Percentiles rank a stretch among this genome's conserved stretches.
phyloP scores from a whole-genome alignment of 257 asterid genomes.

The Salvia miltiorrhiza region DNA sequence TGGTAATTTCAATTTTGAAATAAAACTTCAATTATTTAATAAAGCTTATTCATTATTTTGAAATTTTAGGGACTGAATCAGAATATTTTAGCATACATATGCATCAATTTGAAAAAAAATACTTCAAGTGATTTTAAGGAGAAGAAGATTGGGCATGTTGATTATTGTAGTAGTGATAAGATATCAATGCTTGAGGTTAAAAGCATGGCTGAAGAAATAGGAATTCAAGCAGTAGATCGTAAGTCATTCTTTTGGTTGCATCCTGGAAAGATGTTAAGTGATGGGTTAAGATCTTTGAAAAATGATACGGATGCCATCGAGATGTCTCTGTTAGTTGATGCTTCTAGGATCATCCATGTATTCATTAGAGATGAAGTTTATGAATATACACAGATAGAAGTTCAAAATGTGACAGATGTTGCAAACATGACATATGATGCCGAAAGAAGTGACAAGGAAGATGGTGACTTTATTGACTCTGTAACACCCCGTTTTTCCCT shows the following conservation, averaged over 20 bases:
- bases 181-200: not conserved
- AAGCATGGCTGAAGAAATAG: not conserved
- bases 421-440: not conserved
- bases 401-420: not conserved
- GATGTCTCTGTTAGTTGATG: not conserved
- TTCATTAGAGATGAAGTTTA: not conserved
- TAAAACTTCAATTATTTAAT: not conserved
- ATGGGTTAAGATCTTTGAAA: not conserved
- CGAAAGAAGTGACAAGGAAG: not conserved
- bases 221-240: not conserved
- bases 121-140: not conserved
- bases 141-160: not conserved
- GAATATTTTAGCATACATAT: not conserved
- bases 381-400: not conserved
- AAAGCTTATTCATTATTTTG: not conserved
- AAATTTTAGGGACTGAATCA: not conserved
- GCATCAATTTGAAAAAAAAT: not conserved
- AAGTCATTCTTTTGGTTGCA: not conserved
- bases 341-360: not conserved
- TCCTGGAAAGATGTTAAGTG: not conserved
- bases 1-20: not conserved
- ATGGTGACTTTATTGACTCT: not conserved
- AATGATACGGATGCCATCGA: not conserved
- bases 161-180: constrained; percentile 3
- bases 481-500: too few species aligned